Evolutionary conservation across 2,329 filamentous ascomycete genomes (phyloP).

Genomic region (Trichoderma koningiopsis): DNA sequence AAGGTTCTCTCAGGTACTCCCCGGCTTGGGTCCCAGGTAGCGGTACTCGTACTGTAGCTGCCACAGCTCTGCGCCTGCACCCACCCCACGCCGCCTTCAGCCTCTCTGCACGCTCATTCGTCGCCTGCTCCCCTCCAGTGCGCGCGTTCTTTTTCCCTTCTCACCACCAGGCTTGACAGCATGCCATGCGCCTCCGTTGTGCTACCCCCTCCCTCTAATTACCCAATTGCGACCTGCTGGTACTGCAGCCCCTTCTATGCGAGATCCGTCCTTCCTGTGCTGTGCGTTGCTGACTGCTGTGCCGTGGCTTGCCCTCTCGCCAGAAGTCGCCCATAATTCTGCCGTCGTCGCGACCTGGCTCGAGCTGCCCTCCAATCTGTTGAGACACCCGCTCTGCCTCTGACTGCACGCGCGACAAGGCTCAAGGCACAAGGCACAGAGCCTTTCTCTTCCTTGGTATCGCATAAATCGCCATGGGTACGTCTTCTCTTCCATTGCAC

Average conservation of each 20-base stretch:
- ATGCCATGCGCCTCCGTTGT: slow-evolving; percentile 29
- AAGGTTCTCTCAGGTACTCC: not conserved
- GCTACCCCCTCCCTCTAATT: slow-evolving; percentile 31
- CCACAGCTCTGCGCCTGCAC: slow-evolving; percentile 23
- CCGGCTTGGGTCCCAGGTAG: slow-evolving; percentile 24
- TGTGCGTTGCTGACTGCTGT: slow-evolving; percentile 35
- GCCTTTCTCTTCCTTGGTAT: slow-evolving; percentile 29
- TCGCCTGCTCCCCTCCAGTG: slow-evolving; percentile 26
- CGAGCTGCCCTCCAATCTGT: slow-evolving; percentile 31
- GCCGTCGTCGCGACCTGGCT: slow-evolving; percentile 31
- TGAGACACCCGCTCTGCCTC: slow-evolving; percentile 34
- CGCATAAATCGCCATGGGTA: slow-evolving; percentile 34
- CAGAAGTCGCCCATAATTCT: slow-evolving; percentile 32
- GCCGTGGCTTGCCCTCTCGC: slow-evolving; percentile 35
- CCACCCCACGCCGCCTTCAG: slow-evolving; percentile 23
- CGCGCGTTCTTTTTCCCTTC: slow-evolving; percentile 30
- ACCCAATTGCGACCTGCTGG: slow-evolving; percentile 35
- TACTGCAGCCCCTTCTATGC: slow-evolving; percentile 36
- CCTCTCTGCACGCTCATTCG: slow-evolving; percentile 30
- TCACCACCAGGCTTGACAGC: slow-evolving; percentile 27
- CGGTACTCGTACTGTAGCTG: slow-evolving; percentile 27
- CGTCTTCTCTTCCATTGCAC: slow-evolving; percentile 22
- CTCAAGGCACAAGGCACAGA: slow-evolving; percentile 28
- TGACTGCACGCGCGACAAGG: slow-evolving; percentile 28
- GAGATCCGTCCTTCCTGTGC: slow-evolving; percentile 34